Evolutionary conservation across 108 stramenopile species (phyloP).

Genomic region (Pseudonitzschia multiseries): DNA sequence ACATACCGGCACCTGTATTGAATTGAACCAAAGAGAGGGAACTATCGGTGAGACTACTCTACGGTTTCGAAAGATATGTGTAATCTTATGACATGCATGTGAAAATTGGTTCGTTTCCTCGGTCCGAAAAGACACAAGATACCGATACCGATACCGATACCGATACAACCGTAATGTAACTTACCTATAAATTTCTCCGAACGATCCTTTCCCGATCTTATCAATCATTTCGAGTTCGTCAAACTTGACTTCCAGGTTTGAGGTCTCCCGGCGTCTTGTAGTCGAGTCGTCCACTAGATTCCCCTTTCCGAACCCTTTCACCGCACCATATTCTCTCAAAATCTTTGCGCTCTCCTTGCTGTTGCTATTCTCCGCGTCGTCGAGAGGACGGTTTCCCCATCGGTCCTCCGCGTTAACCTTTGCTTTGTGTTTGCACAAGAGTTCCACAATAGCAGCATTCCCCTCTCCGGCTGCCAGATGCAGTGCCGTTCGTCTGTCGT

Average conservation of each 20-base stretch:
- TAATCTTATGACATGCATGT: no score
- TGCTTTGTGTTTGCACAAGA: constrained; percentile 65
- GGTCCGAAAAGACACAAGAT: no score
- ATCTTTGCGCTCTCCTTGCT: constrained; percentile 34
- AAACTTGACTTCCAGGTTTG: constrained; percentile 77
- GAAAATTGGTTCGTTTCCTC: constrained; percentile 27
- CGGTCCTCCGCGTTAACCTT: constrained; percentile 82
- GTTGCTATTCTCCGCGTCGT: constrained; percentile 63
- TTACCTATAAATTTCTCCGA: constrained; percentile 86
- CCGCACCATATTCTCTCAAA: constrained; percentile 62
- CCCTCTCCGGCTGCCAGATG: constrained; percentile 88
- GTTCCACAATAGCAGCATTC: constrained; percentile 57
- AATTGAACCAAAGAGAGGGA: no score
- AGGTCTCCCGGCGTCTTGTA: constrained; percentile 40
- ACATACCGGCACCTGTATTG: constrained; percentile 16
- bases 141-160: no score
- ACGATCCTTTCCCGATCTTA: constrained; percentile 83
- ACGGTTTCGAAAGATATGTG: background rate
- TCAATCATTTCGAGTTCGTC: constrained; percentile 84
- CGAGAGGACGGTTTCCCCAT: constrained; percentile 84
- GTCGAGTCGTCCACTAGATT: constrained; percentile 15
- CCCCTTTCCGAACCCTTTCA: constrained; percentile 10
- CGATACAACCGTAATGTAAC: no score
- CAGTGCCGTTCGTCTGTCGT: constrained; percentile 87
- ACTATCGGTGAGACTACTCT: no score